phyloP scores from a whole-genome alignment of 768 basidiomycete genomes.

The Lyophyllum semitale region DNA sequence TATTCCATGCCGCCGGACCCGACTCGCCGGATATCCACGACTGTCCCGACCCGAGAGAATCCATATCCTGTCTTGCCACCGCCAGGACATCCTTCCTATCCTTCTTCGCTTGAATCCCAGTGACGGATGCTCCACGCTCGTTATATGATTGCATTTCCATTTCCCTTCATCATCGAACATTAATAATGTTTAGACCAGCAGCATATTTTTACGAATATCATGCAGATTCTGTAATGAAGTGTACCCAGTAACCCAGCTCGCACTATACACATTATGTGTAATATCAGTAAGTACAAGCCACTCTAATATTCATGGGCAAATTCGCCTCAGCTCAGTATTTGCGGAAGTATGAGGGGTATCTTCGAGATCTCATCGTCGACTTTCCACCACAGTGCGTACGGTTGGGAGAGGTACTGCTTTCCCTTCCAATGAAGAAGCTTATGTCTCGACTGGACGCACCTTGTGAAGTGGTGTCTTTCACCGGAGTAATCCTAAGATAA shows the following conservation, averaged over 20 bases:
- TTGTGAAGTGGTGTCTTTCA: too few species aligned
- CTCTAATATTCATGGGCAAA: constrained; percentile 3
- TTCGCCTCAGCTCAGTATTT: too few species aligned
- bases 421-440: too few species aligned
- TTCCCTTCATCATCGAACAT: neutral
- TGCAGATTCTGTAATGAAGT: neutral
- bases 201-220: neutral
- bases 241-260: neutral
- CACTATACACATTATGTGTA: neutral
- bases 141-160: neutral
- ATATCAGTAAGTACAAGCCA: neutral
- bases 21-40: neutral
- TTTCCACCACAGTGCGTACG: constrained; percentile 93
- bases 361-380: constrained; percentile 48
- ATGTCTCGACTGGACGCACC: too few species aligned
- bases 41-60: constrained; percentile 13
- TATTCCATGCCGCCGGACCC: constrained; percentile 8
- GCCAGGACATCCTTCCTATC: constrained; percentile 14
- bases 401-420: too few species aligned
- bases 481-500: too few species aligned
- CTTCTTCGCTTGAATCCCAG: constrained; percentile 17
- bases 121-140: neutral
- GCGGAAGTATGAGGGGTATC: neutral
- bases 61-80: constrained; percentile 19
- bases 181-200: neutral